Evolutionary conservation across 257 asterid species (phyloP).

Genomic region (Nicotiana noctiflora): DNA sequence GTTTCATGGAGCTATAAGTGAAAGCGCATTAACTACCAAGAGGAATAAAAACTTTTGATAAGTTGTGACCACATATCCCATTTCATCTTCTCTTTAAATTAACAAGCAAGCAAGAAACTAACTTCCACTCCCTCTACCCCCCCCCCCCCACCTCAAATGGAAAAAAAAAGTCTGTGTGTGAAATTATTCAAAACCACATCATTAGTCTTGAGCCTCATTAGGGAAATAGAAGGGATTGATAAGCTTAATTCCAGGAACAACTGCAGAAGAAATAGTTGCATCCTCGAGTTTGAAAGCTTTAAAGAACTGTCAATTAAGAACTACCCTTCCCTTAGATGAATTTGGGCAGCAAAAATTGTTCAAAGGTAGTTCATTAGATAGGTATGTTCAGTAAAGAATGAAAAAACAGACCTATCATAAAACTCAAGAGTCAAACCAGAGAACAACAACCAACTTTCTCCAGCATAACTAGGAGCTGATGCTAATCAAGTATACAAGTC

Average conservation of each 20-base stretch:
- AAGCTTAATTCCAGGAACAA: not conserved
- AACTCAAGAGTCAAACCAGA: conserved; percentile 1
- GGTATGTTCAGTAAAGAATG: not conserved
- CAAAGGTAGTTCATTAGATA: not conserved
- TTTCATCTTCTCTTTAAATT: not conserved
- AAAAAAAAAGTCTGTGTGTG: not conserved
- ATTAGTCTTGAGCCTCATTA: not conserved
- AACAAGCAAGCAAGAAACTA: not conserved
- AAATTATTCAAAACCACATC: not conserved
- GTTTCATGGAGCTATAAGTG: not conserved
- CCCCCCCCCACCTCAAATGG: too few relatives aligned
- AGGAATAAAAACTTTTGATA: not conserved
- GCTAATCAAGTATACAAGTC: not conserved
- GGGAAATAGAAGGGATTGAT: conserved; percentile 1
- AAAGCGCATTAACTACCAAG: not conserved
- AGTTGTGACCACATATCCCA: not conserved
- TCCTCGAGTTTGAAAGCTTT: not conserved
- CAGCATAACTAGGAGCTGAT: not conserved
- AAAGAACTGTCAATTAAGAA: not conserved
- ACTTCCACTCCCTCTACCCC: not conserved
- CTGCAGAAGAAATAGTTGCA: not conserved
- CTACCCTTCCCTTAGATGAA: not conserved
- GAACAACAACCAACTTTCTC: not conserved
- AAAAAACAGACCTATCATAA: not conserved
- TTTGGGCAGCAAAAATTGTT: not conserved